A percentile compares a stretch with the other conserved stretches of the same genome.
Conservation (phyloP, 768 basidiomycete genomes). For the Guyanaporus albipodus region DNA sequence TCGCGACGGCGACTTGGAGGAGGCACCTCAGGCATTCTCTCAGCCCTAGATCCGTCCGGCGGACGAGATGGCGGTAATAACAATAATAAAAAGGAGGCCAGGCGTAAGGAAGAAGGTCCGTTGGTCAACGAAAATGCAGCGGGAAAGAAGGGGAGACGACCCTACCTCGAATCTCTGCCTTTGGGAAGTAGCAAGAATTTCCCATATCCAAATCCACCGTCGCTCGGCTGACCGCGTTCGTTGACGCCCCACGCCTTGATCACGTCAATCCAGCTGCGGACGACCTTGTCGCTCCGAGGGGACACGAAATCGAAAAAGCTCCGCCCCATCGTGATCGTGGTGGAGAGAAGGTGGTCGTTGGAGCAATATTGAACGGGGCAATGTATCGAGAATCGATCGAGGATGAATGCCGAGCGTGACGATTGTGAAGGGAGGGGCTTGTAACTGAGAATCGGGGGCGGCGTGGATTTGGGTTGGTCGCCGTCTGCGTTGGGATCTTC, state of each 20-base stretch:
- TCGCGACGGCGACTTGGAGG: conserved; percentile 31
- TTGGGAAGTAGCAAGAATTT: conserved; percentile 54
- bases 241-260: conserved; percentile 85
- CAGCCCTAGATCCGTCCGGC: conserved; percentile 25
- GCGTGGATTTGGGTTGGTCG: conserved; percentile 2
- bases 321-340: conserved; percentile 56
- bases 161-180: conserved; percentile 58
- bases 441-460: conserved; percentile 42
- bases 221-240: conserved; percentile 76
- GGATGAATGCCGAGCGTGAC: conserved; percentile 72
- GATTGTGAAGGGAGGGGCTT: conserved; percentile 66
- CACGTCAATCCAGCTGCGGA: conserved; percentile 70
- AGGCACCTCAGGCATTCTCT: conserved; percentile 24
- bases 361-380: conserved; percentile 70
- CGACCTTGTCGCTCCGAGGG: conserved; percentile 57
- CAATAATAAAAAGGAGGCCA: background rate
- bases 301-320: conserved; percentile 76
- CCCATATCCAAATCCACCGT: conserved; percentile 82
- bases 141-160: background rate
- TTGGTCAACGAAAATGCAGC: background rate
- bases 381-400: conserved; percentile 67
- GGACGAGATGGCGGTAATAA: conserved; percentile 1
- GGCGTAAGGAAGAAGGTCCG: background rate
- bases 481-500: conserved; percentile 8
- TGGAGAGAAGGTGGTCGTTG: conserved; percentile 63